These are phyloP conservation scores for Wickerhamiella siamensis DNA, from an alignment of 805 yeast genomes.

Conservation along the genomic window DNA sequence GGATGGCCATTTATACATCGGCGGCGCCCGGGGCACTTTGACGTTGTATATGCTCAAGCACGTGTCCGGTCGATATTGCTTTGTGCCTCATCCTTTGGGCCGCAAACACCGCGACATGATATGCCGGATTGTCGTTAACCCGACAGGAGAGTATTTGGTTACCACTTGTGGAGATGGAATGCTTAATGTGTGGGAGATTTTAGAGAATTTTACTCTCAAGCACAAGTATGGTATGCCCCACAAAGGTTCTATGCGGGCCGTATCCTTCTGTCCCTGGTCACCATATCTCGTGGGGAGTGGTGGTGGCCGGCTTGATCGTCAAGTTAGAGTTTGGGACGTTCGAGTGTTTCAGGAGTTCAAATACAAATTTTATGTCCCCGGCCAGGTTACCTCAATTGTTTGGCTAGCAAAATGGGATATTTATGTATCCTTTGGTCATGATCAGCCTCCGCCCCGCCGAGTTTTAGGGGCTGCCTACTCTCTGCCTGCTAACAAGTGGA, in stretches of 20 bases:
- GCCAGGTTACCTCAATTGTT: slow-evolving; percentile 64
- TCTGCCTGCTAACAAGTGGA: background rate
- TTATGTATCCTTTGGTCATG: slow-evolving; percentile 72
- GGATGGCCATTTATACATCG: background rate
- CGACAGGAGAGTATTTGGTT: slow-evolving; percentile 30
- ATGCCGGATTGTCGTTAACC: background rate
- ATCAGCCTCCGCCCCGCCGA: slow-evolving; percentile 55
- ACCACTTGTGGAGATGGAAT: slow-evolving; percentile 77
- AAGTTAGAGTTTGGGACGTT: slow-evolving; percentile 46
- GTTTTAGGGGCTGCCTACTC: background rate
- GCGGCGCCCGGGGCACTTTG: background rate
- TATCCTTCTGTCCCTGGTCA: slow-evolving; percentile 87
- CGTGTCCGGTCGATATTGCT: background rate
- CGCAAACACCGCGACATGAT: background rate
- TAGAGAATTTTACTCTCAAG: slow-evolving; percentile 29
- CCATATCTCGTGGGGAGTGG: slow-evolving; percentile 73
- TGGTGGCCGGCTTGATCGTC: slow-evolving; percentile 70
- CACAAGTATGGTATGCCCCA: slow-evolving; percentile 44
- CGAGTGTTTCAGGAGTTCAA: slow-evolving; percentile 39
- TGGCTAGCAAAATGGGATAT: slow-evolving; percentile 63
- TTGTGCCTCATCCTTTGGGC: background rate
- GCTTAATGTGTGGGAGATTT: slow-evolving; percentile 63
- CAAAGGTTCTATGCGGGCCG: slow-evolving; percentile 77
- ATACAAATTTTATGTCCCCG: slow-evolving; percentile 42
- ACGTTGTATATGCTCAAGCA: background rate